phyloP scores from a whole-genome alignment of 2,329 filamentous ascomycete species.

The Claviceps capensis region DNA sequence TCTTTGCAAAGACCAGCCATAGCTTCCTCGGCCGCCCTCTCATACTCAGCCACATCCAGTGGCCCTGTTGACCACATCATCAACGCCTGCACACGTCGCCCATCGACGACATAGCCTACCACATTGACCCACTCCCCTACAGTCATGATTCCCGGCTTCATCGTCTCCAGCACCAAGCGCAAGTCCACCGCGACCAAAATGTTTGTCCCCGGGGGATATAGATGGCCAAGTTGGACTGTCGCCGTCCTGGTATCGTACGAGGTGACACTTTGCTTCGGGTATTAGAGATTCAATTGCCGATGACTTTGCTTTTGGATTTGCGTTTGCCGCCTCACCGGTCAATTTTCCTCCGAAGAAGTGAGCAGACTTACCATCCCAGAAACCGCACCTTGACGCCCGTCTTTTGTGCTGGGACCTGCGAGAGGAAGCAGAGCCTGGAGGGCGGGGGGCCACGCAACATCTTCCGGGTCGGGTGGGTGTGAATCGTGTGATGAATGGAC shows the following conservation, averaged over 20 bases:
- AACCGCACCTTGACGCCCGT: slow-evolving; percentile 74
- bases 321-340: too few relatives aligned
- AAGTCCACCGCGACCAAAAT: slow-evolving; percentile 53
- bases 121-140: slow-evolving; percentile 83
- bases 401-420: slow-evolving; percentile 37
- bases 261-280: slow-evolving; percentile 27
- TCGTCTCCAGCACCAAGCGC: slow-evolving; percentile 50
- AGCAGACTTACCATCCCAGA: slow-evolving; percentile 63
- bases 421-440: slow-evolving; percentile 51
- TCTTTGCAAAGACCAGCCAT: background rate
- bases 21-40: slow-evolving; percentile 37
- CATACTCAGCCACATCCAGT: slow-evolving; percentile 58
- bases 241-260: slow-evolving; percentile 41
- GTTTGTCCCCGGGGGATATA: slow-evolving; percentile 36
- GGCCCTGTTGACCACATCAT: slow-evolving; percentile 66
- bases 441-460: slow-evolving; percentile 50
- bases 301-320: too few relatives aligned
- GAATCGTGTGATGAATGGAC: background rate
- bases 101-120: slow-evolving; percentile 55
- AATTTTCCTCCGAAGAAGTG: background rate
- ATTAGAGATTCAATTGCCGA: too few relatives aligned
- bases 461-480: background rate
- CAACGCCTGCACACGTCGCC: slow-evolving; percentile 53
- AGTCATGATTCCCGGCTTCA: slow-evolving; percentile 49
- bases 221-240: slow-evolving; percentile 53